Conservation (phyloP, 106 monocot genomes). For the Dactylorhiza incarnata region DNA sequence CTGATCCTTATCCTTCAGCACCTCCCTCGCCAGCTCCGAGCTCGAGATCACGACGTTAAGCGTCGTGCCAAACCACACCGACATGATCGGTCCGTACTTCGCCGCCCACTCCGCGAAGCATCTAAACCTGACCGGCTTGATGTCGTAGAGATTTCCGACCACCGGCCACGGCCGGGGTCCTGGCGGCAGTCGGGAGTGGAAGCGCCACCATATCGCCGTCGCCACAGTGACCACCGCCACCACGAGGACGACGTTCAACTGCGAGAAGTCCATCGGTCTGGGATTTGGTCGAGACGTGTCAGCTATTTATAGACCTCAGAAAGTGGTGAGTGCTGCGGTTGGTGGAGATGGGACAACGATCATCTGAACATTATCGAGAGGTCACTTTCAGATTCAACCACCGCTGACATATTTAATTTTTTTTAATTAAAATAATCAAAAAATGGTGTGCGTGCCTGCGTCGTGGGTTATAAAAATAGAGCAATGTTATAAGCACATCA, state of each 20-base stretch:
- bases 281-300: neutral
- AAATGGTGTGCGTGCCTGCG: too few relatives aligned
- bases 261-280: neutral
- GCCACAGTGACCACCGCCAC: neutral
- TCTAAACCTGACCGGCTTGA: constrained; percentile 70
- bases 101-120: constrained; percentile 86
- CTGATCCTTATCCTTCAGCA: constrained; percentile 90
- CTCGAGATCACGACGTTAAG: constrained; percentile 76
- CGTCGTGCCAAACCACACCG: constrained; percentile 85
- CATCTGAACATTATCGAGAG: too few relatives aligned
- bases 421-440: too few relatives aligned
- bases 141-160: constrained; percentile 78
- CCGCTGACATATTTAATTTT: too few relatives aligned
- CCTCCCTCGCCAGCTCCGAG: constrained; percentile 72
- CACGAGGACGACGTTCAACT: neutral
- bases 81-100: constrained; percentile 77
- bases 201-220: neutral
- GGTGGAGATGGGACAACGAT: neutral
- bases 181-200: constrained; percentile 42
- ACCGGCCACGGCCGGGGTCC: constrained; percentile 71
- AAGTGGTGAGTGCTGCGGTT: neutral
- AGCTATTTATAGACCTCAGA: neutral
- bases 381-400: too few relatives aligned
- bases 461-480: too few relatives aligned
- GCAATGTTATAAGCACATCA: too few relatives aligned